phyloP scores from a whole-genome alignment of 495 filamentous ascomycete species.

The Penicillium turbatum region DNA sequence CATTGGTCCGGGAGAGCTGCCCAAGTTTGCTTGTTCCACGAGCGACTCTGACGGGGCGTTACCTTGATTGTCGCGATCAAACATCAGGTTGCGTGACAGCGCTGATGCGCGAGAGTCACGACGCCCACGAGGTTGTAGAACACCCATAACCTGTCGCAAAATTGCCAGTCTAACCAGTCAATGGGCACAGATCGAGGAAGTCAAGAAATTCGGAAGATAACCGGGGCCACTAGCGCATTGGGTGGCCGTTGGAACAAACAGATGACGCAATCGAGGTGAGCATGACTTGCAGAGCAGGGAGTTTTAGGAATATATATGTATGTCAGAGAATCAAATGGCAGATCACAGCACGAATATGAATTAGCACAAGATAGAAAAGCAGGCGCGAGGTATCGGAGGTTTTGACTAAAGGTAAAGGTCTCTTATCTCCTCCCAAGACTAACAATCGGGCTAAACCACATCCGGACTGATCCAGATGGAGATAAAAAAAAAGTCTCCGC shows the following conservation, averaged over 20 bases:
- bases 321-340: neutral
- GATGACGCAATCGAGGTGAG: slow-evolving; percentile 21
- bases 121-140: slow-evolving; percentile 36
- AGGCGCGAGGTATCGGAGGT: neutral
- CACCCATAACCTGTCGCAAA: slow-evolving; percentile 32
- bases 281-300: neutral
- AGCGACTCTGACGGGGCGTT: slow-evolving; percentile 18
- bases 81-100: slow-evolving; percentile 23
- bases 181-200: neutral
- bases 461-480: neutral
- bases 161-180: slow-evolving; percentile 2
- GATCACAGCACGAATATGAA: neutral
- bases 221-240: slow-evolving; percentile 21
- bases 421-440: neutral
- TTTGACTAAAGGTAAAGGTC: slow-evolving; percentile 3
- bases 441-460: neutral
- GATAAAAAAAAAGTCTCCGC: neutral
- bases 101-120: slow-evolving; percentile 34
- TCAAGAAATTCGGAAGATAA: slow-evolving; percentile 11
- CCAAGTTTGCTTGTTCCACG: slow-evolving; percentile 34
- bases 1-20: slow-evolving; percentile 29
- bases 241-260: slow-evolving; percentile 17
- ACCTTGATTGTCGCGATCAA: slow-evolving; percentile 19
- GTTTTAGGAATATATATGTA: neutral
- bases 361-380: slow-evolving; percentile 5